phyloP scores from a whole-genome alignment of 2,329 filamentous ascomycete species.

The Orbilia ellipsospora region DNA sequence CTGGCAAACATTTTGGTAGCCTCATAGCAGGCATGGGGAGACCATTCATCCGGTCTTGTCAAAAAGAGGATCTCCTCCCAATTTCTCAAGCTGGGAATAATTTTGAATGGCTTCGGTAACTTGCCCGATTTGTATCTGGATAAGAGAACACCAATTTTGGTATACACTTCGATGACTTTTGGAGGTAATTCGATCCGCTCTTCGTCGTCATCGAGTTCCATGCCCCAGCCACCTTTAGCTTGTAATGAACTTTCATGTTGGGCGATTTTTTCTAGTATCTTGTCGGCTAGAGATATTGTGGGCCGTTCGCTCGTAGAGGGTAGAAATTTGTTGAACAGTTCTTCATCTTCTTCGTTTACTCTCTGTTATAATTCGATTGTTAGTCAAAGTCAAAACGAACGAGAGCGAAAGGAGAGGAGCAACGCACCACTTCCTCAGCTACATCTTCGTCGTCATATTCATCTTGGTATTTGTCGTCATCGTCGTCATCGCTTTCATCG shows the following conservation, averaged over 20 bases:
- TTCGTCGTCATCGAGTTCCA: conserved; percentile 65
- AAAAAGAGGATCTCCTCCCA: conserved; percentile 90
- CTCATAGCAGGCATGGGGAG: conserved; percentile 84
- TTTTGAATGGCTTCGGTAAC: conserved; percentile 96
- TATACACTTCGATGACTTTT: conserved; percentile 94
- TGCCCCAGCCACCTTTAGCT: conserved; percentile 60
- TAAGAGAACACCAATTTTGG: conserved; percentile 87
- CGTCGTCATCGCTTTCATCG: conserved; percentile 55
- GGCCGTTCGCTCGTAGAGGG: conserved; percentile 78
- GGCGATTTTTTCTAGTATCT: conserved; percentile 94
- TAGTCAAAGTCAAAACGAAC: neutral
- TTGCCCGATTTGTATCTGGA: conserved; percentile 96
- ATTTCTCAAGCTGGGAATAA: conserved; percentile 88
- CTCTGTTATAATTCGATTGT: conserved; percentile 68
- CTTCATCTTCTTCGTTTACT: conserved; percentile 87
- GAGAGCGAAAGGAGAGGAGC: neutral
- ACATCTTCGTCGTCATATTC: conserved; percentile 47
- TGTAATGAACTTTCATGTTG: conserved; percentile 80
- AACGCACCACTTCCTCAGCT: conserved; percentile 42
- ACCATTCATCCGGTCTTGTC: conserved; percentile 82
- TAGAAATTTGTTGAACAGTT: conserved; percentile 90
- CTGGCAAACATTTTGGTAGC: conserved; percentile 94
- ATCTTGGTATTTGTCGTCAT: conserved; percentile 55
- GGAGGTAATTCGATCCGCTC: conserved; percentile 87
- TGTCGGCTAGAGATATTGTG: conserved; percentile 84